Conservation (phyloP, 371 early-diverging fungal species). For the Mortierella sp. region DNA sequence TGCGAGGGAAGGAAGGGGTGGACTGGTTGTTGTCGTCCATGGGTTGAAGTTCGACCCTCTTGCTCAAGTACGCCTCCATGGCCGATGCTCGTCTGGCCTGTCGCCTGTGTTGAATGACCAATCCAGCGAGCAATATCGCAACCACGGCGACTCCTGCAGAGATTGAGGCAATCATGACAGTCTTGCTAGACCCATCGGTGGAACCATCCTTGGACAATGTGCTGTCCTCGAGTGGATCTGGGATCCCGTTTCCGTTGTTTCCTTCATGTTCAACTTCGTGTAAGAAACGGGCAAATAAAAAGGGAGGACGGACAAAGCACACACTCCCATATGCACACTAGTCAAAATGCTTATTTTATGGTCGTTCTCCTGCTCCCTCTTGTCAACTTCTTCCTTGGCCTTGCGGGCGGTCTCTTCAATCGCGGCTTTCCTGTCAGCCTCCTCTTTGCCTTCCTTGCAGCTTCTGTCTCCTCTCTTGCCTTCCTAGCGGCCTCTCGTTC, state of each 20-base stretch:
- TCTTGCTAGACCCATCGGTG: not conserved
- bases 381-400: not conserved
- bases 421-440: not conserved
- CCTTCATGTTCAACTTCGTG: not conserved
- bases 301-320: too few species aligned
- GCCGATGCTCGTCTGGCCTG: not conserved
- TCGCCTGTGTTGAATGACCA: constrained; percentile 28
- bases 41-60: not conserved
- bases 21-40: not conserved
- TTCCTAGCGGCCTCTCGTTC: not conserved
- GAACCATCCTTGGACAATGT: not conserved
- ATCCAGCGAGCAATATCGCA: not conserved
- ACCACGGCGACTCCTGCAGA: not conserved
- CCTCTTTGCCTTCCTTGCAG: not conserved
- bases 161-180: not conserved
- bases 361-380: not conserved
- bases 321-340: too few species aligned
- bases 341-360: not conserved
- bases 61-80: not conserved
- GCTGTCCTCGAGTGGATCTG: not conserved
- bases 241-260: not conserved
- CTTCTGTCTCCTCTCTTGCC: not conserved
- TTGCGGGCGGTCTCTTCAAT: not conserved
- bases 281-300: not conserved
- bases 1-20: not conserved